Conservation (phyloP, 805 yeast genomes). For the Candida dendrica region DNA sequence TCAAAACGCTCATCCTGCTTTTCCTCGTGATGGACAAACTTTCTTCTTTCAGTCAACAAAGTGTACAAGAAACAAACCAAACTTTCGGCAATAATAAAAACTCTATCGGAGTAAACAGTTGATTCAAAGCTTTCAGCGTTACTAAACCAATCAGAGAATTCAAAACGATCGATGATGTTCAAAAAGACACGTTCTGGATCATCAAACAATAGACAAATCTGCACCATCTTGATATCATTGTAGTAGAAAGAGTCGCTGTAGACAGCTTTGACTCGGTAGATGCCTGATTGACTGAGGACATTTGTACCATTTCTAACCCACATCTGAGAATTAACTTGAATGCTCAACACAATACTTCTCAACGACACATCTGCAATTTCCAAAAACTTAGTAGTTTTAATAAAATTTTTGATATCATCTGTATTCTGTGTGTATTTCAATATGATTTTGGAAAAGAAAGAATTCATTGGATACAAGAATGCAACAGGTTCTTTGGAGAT, state of each 20-base stretch:
- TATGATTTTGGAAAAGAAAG: conserved; percentile 36
- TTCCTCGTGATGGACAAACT: conserved; percentile 38
- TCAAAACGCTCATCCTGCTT: conserved; percentile 20
- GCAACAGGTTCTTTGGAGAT: conserved; percentile 48
- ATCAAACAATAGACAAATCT: conserved; percentile 47
- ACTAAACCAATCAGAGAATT: conserved; percentile 41
- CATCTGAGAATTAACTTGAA: conserved; percentile 56
- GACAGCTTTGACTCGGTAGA: conserved; percentile 37
- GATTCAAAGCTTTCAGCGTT: conserved; percentile 26
- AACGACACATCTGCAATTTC: conserved; percentile 49
- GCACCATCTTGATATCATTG: conserved; percentile 71
- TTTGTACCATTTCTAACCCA: conserved; percentile 72
- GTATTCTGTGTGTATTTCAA: not conserved
- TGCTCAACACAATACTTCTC: conserved; percentile 50
- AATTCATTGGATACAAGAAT: conserved; percentile 53
- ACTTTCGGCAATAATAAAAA: conserved; percentile 68
- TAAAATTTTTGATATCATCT: conserved; percentile 1
- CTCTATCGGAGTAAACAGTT: conserved; percentile 41
- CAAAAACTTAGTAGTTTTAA: conserved; percentile 30
- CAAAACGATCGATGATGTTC: conserved; percentile 54
- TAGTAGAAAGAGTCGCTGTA: conserved; percentile 48
- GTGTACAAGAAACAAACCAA: conserved; percentile 65
- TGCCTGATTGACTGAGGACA: conserved; percentile 41
- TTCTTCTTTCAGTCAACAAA: conserved; percentile 61
- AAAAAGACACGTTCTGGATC: conserved; percentile 49